A percentile compares a stretch with the other conserved stretches of the same genome.
Conservation (phyloP, 805 yeast genomes). For the Metschnikowia similis region DNA sequence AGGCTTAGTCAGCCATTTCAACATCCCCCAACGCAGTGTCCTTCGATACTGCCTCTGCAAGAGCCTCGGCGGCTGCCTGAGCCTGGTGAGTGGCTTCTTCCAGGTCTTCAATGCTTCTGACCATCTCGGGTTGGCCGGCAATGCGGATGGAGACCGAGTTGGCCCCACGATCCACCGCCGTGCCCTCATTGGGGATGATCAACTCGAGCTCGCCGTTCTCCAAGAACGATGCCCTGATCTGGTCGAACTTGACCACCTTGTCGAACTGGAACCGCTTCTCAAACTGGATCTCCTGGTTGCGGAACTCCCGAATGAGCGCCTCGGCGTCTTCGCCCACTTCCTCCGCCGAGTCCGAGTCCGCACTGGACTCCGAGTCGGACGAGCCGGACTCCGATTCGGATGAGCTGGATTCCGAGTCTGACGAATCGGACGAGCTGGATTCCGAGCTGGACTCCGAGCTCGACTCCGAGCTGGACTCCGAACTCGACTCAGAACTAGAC, state of each 20-base stretch:
- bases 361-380: slow-evolving; percentile 14
- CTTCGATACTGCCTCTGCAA: slow-evolving; percentile 13
- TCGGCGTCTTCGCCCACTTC: slow-evolving; percentile 39
- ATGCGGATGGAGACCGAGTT: slow-evolving; percentile 27
- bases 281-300: slow-evolving; percentile 37
- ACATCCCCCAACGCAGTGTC: slow-evolving; percentile 17
- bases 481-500: background rate
- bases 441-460: no score
- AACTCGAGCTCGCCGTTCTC: slow-evolving; percentile 40
- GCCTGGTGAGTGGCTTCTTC: slow-evolving; percentile 12
- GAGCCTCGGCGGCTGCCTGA: slow-evolving; percentile 13
- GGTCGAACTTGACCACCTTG: slow-evolving; percentile 32
- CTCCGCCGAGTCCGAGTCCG: slow-evolving; percentile 27
- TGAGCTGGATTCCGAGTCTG: slow-evolving; percentile 12
- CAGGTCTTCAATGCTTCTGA: slow-evolving; percentile 1
- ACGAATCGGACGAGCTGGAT: slow-evolving; percentile 6
- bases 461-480: no score
- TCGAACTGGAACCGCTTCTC: slow-evolving; percentile 42
- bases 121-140: slow-evolving; percentile 15
- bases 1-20: slow-evolving; percentile 15
- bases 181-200: slow-evolving; percentile 34
- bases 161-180: slow-evolving; percentile 8
- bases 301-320: slow-evolving; percentile 33
- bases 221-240: slow-evolving; percentile 36
- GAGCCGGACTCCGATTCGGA: slow-evolving; percentile 7